Evolutionary conservation across 2,329 filamentous ascomycete species (phyloP), one percentile per base, ranked within the genome.

Genomic region (Pestalotiopsis sp.): DNA sequence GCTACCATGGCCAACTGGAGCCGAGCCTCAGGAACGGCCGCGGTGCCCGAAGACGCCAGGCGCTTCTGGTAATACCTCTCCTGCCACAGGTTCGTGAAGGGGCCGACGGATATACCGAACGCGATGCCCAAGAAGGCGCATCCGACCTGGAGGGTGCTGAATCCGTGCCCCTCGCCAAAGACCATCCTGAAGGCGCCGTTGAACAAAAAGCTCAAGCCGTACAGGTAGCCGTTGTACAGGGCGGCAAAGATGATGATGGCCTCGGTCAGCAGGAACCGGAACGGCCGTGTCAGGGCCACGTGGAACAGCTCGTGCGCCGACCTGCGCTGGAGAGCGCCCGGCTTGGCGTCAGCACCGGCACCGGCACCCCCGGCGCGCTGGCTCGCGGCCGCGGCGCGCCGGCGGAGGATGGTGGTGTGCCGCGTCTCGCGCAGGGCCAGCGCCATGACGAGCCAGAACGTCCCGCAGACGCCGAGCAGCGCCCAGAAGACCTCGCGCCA

Each of bases 161-260:
- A 82, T 0, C 81, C 82, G 66, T 80, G 81, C 1, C 84, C 83
- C 7, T 77, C 73, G 1, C 83, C 82, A 67, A 86, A 86, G 0
- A 86, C 84, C 23, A 86, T 77, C 23, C 80, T 77, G 67, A 86
- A 86, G 0, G 83, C 83, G 3, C 80, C 82, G 67, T 85, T 85
- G 76, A 85, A 85, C 0, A 85, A 76, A 66, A 86, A 86, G 1
- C 82, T 83, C 9, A 85, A 68, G 1, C 84, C 84, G 64, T 85
- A 85, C 2, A 85, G 75, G 68, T 83, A 85, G 3, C 82, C 83
- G 62, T 85, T 85, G 72, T 84, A 85, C 1, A 84, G 71, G 2
- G 84, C 83, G n/a, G 78, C 80, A 45, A 84, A 84, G 17, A 83
- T 79, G 38, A 84, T 81, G 58, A 86, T 85, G 45, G 82, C 81